These are phyloP conservation scores for Tetracentron sinense DNA, from an alignment of 164 flowering plant species.

Conservation along the genomic window DNA sequence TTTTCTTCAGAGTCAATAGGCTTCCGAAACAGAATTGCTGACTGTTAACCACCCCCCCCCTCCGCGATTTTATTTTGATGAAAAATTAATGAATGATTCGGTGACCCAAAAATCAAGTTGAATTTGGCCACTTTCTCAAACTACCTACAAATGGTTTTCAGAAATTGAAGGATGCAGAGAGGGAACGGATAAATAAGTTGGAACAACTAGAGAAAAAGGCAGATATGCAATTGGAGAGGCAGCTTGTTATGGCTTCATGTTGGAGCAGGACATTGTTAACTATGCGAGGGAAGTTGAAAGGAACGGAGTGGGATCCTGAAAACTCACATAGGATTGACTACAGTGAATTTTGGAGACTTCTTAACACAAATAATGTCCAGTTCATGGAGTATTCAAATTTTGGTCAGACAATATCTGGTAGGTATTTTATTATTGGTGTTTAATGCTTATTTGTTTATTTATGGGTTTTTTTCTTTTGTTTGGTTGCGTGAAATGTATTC, in stretches of 20 bases:
- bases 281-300: conserved; percentile 76
- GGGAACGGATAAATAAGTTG: conserved; percentile 54
- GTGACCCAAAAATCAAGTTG: too few relatives aligned
- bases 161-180: conserved; percentile 77
- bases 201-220: conserved; percentile 77
- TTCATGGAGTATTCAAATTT: conserved; percentile 89
- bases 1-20: too few relatives aligned
- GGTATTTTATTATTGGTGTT: conserved; percentile 2
- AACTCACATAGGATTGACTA: conserved; percentile 72
- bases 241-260: conserved; percentile 78
- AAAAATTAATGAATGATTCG: neutral
- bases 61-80: too few relatives aligned
- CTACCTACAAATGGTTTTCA: conserved; percentile 24
- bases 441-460: neutral
- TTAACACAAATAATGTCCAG: conserved; percentile 73
- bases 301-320: conserved; percentile 92
- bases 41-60: too few relatives aligned
- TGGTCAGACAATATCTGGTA: conserved; percentile 69
- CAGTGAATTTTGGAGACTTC: conserved; percentile 77
- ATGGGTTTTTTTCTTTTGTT: neutral
- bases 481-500: neutral
- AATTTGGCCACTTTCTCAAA: neutral
- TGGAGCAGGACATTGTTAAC: conserved; percentile 83
- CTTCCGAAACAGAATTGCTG: too few relatives aligned
- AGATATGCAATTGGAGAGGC: conserved; percentile 80